Evolutionary conservation across 2,329 filamentous ascomycete species (phyloP).

Genomic region (Thielaviopsis ethacetica): DNA sequence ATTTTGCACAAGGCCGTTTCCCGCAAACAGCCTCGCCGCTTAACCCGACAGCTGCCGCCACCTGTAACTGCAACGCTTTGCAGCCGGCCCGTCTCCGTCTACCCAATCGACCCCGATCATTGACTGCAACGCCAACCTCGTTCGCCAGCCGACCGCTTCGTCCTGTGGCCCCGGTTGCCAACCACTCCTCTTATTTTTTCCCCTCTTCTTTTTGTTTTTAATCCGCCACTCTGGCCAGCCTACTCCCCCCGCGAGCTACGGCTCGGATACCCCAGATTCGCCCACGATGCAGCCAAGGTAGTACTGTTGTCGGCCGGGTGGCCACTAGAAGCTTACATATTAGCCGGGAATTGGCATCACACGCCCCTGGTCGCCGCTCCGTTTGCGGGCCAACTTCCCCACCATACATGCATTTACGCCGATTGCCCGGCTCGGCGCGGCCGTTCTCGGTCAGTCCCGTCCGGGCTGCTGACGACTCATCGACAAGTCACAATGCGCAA

Average conservation of each 20-base stretch:
- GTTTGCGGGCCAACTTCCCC: background rate
- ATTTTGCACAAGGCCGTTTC: background rate
- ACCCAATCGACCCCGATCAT: background rate
- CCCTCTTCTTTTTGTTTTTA: background rate
- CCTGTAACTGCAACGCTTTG: background rate
- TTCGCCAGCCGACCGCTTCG: background rate
- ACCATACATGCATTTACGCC: background rate
- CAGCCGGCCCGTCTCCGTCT: background rate
- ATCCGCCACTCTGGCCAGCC: conserved; percentile 12
- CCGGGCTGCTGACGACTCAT: background rate
- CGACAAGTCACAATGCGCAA: background rate
- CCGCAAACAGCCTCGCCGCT: background rate
- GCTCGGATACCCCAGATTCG: conserved; percentile 13
- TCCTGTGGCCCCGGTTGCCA: background rate
- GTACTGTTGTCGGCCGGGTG: conserved; percentile 11
- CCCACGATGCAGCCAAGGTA: conserved; percentile 12
- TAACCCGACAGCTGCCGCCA: background rate
- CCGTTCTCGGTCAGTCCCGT: background rate
- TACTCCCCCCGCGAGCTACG: conserved; percentile 13
- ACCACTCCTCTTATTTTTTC: background rate
- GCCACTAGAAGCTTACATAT: conserved; percentile 2
- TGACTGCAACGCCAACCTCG: background rate
- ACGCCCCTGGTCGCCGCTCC: background rate
- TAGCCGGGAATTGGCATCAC: background rate
- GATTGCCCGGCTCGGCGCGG: background rate